Evolutionary conservation across 176 grass and related monocot species (phyloP), one percentile per base, ranked within the genome.

Genomic region (Ampelocalamus luodianensis): DNA sequence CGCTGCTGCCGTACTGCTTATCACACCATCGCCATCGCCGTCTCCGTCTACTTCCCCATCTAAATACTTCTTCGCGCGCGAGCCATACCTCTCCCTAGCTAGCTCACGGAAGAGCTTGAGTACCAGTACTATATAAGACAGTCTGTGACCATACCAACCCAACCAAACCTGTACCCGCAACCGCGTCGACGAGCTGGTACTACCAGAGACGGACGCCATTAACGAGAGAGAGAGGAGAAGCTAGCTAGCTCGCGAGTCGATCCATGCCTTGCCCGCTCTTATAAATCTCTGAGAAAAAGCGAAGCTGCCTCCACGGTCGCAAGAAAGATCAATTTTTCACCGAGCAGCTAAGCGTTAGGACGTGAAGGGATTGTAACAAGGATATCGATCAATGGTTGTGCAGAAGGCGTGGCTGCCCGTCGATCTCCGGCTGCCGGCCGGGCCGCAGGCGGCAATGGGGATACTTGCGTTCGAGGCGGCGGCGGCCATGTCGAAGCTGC

Each of bases 391-490:
- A n/a, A 96, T 96, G 94, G 94, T 96, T 50, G 68, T 87, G 39
- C 84, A 80, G 24, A 93, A 93, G 51, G 61, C 85, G 45, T 93
- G 93, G 93, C 43, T 88, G 42, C 71, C 72, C 27, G 74, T 87
- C 5, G 83, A 90, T 10, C 87, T 92, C 70, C 78, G 78, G 81
- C 86, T 80, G 69, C 80, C 80, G 54, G 60, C 59, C 76, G 71
- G 75, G 37, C 85, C 92, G 80, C 84, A 93, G 80, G 71, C 72
- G 16, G 49, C 87, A 77, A 82, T 98, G 53, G 96, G 89, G 24
- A 98, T 98, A 39, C 90, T 98, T 13, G 88, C 96, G 40, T 95
- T 98, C 76, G 96, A 98, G 86, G 93, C 86, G 5, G 93, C 87
- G 43, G 91, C 91, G 13, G 77, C 90, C 63, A 96, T 99, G 91